Evolutionary conservation across 345 rosid genomes (phyloP).

Genomic region (Eucalyptus sideroxylon): DNA sequence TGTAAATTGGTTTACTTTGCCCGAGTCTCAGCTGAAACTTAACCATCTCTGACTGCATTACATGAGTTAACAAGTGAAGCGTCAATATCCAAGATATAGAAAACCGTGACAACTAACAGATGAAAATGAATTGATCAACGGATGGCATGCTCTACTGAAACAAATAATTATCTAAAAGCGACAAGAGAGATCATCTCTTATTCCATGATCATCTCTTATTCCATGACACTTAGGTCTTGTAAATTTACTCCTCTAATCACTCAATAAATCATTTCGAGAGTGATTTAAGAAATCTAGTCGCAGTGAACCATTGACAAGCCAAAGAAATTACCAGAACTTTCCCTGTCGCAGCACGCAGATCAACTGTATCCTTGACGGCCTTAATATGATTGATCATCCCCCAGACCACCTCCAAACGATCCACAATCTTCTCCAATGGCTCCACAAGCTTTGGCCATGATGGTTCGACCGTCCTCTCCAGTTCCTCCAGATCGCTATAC

Average conservation of each 20-base stretch:
- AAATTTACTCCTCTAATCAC: neutral
- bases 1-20: slow-evolving; percentile 69
- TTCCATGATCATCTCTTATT: neutral
- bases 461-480: slow-evolving; percentile 62
- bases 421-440: slow-evolving; percentile 79
- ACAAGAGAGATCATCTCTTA: neutral
- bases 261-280: neutral
- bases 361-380: slow-evolving; percentile 70
- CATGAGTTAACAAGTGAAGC: neutral
- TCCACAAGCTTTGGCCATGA: slow-evolving; percentile 89
- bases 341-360: slow-evolving; percentile 84
- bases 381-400: slow-evolving; percentile 68
- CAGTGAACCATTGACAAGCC: neutral
- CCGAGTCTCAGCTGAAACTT: slow-evolving; percentile 63
- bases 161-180: neutral
- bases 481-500: slow-evolving; percentile 67
- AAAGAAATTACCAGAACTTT: slow-evolving; percentile 60
- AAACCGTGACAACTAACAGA: neutral
- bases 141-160: neutral
- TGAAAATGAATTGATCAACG: neutral
- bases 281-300: neutral
- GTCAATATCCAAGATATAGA: neutral
- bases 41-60: slow-evolving; percentile 65
- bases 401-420: slow-evolving; percentile 61
- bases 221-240: neutral